phyloP scores from a whole-genome alignment of 106 monocot genomes.

The Apostasia shenzhenica region DNA sequence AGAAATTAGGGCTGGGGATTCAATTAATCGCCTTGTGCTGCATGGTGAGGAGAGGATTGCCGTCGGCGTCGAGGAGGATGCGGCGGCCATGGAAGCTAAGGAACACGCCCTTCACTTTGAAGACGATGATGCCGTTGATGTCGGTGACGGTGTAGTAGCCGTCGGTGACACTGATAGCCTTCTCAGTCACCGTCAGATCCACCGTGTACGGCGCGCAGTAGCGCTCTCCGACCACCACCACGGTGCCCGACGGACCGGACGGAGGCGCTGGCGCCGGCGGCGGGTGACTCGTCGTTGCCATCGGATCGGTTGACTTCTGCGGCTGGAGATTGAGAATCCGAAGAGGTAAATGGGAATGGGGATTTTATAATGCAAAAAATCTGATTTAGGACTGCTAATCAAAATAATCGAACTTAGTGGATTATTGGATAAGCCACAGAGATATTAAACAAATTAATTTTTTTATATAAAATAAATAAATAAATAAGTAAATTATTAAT shows the following conservation, averaged over 20 bases:
- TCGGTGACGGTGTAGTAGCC: conserved; percentile 37
- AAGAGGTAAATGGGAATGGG: too few relatives aligned
- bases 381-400: too few relatives aligned
- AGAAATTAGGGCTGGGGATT: not conserved
- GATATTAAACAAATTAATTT: too few relatives aligned
- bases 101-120: conserved; percentile 26
- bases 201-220: conserved; percentile 27
- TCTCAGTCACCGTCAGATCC: conserved; percentile 33
- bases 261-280: not conserved
- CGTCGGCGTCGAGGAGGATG: conserved; percentile 20
- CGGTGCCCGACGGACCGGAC: not conserved
- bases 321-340: too few relatives aligned
- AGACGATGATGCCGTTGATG: conserved; percentile 19
- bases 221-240: conserved; percentile 23
- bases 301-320: not conserved
- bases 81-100: conserved; percentile 18
- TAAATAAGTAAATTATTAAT: too few relatives aligned
- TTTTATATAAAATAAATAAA: too few relatives aligned
- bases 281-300: not conserved
- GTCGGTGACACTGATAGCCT: conserved; percentile 22
- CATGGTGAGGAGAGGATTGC: conserved; percentile 29
- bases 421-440: too few relatives aligned
- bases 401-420: too few relatives aligned
- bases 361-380: too few relatives aligned
- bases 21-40: conserved; percentile 20